These are phyloP conservation scores for Eucalyptus globulus DNA, from an alignment of 345 rosid genomes.

Conservation along the genomic window DNA sequence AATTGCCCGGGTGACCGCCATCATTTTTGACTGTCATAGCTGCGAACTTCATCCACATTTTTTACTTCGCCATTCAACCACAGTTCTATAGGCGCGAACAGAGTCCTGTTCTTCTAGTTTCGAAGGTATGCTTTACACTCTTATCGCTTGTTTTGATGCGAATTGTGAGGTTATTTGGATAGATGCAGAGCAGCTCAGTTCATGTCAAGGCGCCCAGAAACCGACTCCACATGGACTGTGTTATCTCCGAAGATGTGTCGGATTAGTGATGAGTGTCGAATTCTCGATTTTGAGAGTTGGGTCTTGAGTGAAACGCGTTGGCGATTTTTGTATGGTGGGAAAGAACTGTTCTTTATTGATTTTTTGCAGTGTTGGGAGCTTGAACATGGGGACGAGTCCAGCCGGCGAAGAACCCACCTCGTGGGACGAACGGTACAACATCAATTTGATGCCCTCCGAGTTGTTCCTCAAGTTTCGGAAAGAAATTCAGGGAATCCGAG, in stretches of 20 bases:
- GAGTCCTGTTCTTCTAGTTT: neutral
- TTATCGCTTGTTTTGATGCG: neutral
- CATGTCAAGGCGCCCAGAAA: neutral
- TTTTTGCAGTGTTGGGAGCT: neutral
- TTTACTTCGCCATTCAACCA: neutral
- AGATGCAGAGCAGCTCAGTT: neutral
- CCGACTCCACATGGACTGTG: neutral
- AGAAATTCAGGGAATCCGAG: slow-evolving; percentile 73
- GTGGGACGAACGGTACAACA: slow-evolving; percentile 80
- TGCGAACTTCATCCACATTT: neutral
- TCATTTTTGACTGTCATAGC: neutral
- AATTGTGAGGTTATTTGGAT: neutral
- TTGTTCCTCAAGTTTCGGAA: slow-evolving; percentile 80
- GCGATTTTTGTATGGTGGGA: neutral
- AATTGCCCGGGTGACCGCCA: neutral
- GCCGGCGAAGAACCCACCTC: slow-evolving; percentile 53
- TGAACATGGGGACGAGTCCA: slow-evolving; percentile 26
- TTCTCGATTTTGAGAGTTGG: neutral
- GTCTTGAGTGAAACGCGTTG: neutral
- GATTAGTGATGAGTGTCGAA: neutral
- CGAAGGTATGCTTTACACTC: neutral
- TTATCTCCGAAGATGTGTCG: neutral
- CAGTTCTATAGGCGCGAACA: neutral
- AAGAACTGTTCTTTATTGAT: neutral
- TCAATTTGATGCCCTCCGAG: slow-evolving; percentile 74